Conservation (phyloP, 2,329 filamentous ascomycete genomes). For the Emmonsiellopsis sp. region DNA sequence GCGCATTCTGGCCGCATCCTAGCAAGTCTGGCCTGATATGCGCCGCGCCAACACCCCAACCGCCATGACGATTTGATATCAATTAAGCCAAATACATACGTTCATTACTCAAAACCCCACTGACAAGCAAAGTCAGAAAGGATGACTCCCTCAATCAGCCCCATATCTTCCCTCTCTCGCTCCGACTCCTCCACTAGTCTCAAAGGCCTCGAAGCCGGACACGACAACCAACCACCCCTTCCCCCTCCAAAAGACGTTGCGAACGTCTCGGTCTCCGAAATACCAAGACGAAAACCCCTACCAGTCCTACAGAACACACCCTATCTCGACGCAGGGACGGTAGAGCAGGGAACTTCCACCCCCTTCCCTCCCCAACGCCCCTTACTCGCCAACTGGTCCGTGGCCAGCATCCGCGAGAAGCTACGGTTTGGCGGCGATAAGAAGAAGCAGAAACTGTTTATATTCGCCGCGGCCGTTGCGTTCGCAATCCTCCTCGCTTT, state of each 20-base stretch:
- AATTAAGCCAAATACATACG: no score
- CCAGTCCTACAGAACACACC: constrained; percentile 1
- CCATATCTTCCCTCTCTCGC: constrained; percentile 1
- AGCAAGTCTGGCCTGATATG: not conserved
- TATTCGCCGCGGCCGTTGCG: constrained; percentile 8
- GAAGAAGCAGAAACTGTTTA: constrained; percentile 5
- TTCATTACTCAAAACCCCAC: not conserved
- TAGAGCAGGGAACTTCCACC: not conserved
- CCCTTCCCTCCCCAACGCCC: not conserved
- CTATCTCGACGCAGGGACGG: not conserved
- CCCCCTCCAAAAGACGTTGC: not conserved
- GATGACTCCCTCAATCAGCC: not conserved
- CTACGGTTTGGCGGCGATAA: constrained; percentile 1
- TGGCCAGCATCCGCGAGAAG: not conserved
- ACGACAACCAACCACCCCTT: not conserved
- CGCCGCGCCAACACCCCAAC: not conserved
- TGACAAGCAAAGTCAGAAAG: not conserved
- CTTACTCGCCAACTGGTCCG: no score
- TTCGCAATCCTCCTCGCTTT: constrained; percentile 18
- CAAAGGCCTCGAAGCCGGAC: not conserved
- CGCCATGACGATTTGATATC: not conserved
- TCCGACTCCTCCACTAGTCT: not conserved
- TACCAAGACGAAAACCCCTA: constrained; percentile 13
- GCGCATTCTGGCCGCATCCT: no score
- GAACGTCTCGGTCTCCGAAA: constrained; percentile 4